These are phyloP conservation scores for Nymphaea colorata DNA, from an alignment of 164 flowering plant species.

Conservation along the genomic window DNA sequence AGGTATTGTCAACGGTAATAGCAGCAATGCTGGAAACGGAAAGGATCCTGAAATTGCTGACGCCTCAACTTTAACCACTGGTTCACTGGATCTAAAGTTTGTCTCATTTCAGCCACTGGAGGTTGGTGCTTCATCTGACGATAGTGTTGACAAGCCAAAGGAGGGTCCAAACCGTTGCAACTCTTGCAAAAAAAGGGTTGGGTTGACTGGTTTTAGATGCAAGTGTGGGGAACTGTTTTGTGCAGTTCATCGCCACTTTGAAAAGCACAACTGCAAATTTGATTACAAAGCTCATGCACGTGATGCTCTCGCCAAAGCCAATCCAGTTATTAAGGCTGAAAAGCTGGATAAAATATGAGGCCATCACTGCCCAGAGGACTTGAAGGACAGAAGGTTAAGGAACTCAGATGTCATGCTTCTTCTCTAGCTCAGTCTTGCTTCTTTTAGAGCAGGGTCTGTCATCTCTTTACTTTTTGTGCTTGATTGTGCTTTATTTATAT, in stretches of 20 bases:
- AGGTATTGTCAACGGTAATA: constrained; percentile 31
- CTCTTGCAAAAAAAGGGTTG: constrained; percentile 39
- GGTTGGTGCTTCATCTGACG: constrained; percentile 8
- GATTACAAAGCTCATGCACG: constrained; percentile 35
- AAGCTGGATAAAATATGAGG: constrained; percentile 44
- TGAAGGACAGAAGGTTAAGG: constrained; percentile 6
- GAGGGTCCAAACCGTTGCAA: constrained; percentile 43
- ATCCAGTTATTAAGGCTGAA: constrained; percentile 43
- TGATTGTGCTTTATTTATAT: neutral
- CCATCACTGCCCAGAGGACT: neutral
- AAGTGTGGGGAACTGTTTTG: constrained; percentile 44
- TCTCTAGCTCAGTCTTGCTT: neutral
- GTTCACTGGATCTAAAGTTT: constrained; percentile 13
- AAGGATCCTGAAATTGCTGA: constrained; percentile 18
- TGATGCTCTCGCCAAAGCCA: constrained; percentile 42
- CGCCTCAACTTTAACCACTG: constrained; percentile 12
- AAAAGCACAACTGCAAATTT: constrained; percentile 40
- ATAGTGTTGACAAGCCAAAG: constrained; percentile 16
- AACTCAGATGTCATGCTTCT: constrained; percentile 12
- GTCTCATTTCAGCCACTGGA: constrained; percentile 9
- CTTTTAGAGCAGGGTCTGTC: neutral
- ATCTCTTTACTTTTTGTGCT: neutral
- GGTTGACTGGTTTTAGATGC: constrained; percentile 46
- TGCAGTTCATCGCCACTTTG: constrained; percentile 42
- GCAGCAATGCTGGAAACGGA: constrained; percentile 11